Percentiles rank a stretch among this genome's conserved stretches.
Evolutionary conservation across 768 basidiomycete species (phyloP).

Genomic region (Suillus alpinus): DNA sequence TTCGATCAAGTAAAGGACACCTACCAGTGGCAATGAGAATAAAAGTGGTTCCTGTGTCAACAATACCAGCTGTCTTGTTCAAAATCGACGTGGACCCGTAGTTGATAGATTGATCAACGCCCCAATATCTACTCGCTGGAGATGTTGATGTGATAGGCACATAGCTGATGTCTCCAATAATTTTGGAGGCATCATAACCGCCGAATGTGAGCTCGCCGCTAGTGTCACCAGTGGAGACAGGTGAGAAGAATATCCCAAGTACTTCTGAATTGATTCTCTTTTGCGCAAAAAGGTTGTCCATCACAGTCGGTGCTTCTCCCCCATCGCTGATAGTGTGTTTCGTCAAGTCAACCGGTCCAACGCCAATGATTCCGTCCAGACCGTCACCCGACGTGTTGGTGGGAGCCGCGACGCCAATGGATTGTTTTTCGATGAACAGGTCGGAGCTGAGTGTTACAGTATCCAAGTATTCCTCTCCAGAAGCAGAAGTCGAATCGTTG

Average conservation of each 20-base stretch:
- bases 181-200: constrained; percentile 10
- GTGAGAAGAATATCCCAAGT: constrained; percentile 31
- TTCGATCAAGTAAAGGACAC: not conserved
- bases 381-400: constrained; percentile 24
- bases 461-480: not conserved
- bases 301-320: constrained; percentile 18
- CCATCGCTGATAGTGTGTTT: not conserved
- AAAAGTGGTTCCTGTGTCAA: constrained; percentile 38
- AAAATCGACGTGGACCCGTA: constrained; percentile 25
- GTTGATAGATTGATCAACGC: constrained; percentile 31
- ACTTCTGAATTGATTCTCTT: constrained; percentile 25
- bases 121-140: constrained; percentile 32
- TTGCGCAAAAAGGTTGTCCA: constrained; percentile 32
- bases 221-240: constrained; percentile 11
- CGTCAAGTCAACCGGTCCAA: not conserved
- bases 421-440: constrained; percentile 15
- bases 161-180: constrained; percentile 14
- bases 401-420: constrained; percentile 27
- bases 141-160: constrained; percentile 27
- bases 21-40: constrained; percentile 11
- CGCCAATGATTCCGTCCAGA: constrained; percentile 32
- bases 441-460: not conserved
- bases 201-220: constrained; percentile 22
- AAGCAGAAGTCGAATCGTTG: constrained; percentile 1
- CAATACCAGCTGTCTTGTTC: constrained; percentile 26